These are phyloP conservation scores for Corchorus olitorius DNA, from an alignment of 345 rosid species.

Conservation along the genomic window DNA sequence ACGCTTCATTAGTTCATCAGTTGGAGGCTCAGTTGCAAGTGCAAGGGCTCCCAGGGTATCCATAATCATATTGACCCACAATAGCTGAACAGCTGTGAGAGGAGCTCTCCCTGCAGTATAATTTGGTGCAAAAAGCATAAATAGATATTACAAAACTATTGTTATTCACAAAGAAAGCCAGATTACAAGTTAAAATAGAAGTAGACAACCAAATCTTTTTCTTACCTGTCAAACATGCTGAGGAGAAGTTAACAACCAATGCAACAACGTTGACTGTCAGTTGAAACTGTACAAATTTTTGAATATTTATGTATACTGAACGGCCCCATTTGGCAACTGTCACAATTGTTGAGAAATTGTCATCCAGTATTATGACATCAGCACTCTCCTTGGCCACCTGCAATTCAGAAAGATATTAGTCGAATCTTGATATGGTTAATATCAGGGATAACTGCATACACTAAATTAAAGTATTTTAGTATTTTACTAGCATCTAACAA, in stretches of 20 bases:
- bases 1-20: conserved; percentile 61
- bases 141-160: conserved; percentile 6
- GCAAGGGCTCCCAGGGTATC: conserved; percentile 90
- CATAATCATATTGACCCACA: conserved; percentile 94
- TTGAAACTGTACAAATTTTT: conserved; percentile 96
- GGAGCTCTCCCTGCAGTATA: conserved; percentile 63
- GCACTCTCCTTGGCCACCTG: conserved; percentile 99
- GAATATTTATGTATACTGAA: conserved; percentile 87
- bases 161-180: conserved; percentile 4
- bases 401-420: conserved; percentile 22
- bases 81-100: conserved; percentile 72
- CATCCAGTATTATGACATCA: conserved; percentile 90
- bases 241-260: conserved; percentile 79
- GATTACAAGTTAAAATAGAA: background rate
- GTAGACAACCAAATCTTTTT: background rate
- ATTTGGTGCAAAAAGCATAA: conserved; percentile 13
- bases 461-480: background rate
- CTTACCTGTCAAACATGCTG: conserved; percentile 91
- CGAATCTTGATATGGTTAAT: conserved; percentile 4
- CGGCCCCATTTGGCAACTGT: conserved; percentile 98
- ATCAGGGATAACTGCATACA: conserved; percentile 1
- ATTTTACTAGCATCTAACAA: background rate
- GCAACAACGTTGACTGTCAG: conserved; percentile 91
- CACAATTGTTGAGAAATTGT: conserved; percentile 90
- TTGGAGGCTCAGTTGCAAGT: conserved; percentile 86